phyloP scores from a whole-genome alignment of 2,329 filamentous ascomycete species.

The Alternaria hordeiaustralica region DNA sequence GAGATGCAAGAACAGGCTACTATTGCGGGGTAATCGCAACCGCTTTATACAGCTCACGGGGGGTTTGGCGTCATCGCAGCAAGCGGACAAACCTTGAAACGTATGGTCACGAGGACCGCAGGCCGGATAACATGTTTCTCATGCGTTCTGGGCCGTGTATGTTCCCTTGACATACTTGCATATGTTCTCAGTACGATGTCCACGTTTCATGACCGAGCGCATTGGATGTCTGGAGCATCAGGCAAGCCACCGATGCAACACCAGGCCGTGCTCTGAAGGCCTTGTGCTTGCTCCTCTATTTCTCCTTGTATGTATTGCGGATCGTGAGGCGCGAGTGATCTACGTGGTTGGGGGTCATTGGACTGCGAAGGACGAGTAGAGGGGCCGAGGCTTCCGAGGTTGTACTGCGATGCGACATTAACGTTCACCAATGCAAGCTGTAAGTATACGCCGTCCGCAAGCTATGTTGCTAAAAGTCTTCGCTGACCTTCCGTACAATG shows the following conservation, averaged over 20 bases:
- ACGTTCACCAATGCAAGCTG: background rate
- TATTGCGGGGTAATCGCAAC: background rate
- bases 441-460: background rate
- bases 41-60: background rate
- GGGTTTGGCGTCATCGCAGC: background rate
- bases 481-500: background rate
- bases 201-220: background rate
- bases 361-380: background rate
- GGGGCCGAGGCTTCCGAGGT: background rate
- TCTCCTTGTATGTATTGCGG: background rate
- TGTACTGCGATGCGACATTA: background rate
- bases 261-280: background rate
- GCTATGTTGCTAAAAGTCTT: background rate
- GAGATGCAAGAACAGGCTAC: fast-evolving
- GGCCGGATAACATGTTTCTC: fast-evolving
- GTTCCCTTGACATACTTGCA: background rate
- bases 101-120: background rate
- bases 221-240: background rate
- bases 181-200: background rate
- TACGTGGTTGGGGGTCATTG: background rate
- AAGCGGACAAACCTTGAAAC: background rate
- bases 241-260: background rate
- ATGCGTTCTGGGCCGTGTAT: background rate
- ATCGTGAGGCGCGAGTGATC: background rate
- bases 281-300: background rate